phyloP scores from a whole-genome alignment of 2,329 filamentous ascomycete genomes.

The Botrytis sinoallii region DNA sequence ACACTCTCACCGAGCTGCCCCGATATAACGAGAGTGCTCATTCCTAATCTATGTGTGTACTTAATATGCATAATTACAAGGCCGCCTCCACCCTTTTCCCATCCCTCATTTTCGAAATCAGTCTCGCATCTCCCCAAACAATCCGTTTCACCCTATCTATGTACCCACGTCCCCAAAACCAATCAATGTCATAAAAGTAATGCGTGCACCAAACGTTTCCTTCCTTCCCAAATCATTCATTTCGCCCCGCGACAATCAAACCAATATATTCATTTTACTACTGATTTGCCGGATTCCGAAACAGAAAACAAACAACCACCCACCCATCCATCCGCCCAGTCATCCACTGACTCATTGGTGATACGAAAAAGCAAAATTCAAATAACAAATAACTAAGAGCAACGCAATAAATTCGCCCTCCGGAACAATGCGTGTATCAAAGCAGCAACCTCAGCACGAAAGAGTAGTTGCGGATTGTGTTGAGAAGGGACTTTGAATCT shows the following conservation, averaged over 20 bases:
- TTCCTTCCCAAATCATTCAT: not conserved
- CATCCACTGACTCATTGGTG: not conserved
- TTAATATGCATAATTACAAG: conserved; percentile 6
- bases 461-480: not conserved
- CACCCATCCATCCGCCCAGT: not conserved
- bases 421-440: not conserved
- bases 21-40: not conserved
- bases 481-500: not conserved
- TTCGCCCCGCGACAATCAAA: not conserved
- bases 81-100: not conserved
- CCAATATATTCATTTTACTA: conserved; percentile 1
- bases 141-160: not conserved
- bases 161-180: not conserved
- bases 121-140: not conserved
- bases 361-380: not conserved
- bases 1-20: not conserved
- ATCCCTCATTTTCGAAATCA: not conserved
- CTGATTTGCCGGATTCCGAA: not conserved
- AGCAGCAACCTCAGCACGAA: not conserved
- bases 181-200: not conserved
- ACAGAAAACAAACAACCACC: not conserved
- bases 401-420: not conserved
- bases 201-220: not conserved
- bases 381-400: not conserved
- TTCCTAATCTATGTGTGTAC: not conserved